phyloP scores from a whole-genome alignment of 495 filamentous ascomycete species.

The Haplographium delicatum region DNA sequence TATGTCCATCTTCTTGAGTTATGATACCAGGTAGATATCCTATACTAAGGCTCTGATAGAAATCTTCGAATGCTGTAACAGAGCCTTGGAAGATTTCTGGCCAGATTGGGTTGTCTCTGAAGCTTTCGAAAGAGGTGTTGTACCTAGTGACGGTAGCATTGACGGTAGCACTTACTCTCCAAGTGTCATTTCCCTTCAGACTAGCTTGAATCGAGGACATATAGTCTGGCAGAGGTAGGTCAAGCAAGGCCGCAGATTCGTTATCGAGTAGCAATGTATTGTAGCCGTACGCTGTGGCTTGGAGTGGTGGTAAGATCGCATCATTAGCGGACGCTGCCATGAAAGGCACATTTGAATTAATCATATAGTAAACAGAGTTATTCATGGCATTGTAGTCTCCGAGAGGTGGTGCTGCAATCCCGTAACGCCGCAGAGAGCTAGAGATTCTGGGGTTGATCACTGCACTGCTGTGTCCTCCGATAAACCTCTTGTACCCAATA shows the following conservation, averaged over 20 bases:
- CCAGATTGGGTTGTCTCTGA: background rate
- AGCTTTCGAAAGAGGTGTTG: background rate
- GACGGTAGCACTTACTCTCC: background rate
- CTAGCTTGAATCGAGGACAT: background rate
- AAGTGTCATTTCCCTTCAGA: background rate
- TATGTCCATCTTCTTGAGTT: background rate
- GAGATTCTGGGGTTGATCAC: background rate
- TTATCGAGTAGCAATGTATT: background rate
- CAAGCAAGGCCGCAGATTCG: background rate
- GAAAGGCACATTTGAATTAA: background rate
- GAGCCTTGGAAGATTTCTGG: background rate
- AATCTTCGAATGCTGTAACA: background rate
- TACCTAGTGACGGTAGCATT: background rate
- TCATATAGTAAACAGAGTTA: background rate
- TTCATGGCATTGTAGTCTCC: slow-evolving; percentile 1
- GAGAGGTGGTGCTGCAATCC: background rate
- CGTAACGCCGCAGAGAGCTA: slow-evolving; percentile 1
- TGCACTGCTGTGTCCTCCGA: background rate
- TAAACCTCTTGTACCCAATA: slow-evolving; percentile 2
- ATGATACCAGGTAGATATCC: background rate
- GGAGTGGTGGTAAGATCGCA: background rate
- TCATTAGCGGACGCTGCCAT: background rate
- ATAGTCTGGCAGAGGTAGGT: background rate
- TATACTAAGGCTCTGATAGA: background rate
- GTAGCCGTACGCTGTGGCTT: background rate